A percentile compares a stretch with the other conserved stretches of the same genome.
Conservation (phyloP, 352 stramenopile genomes). For the Phytophthora pseudosyringae region DNA sequence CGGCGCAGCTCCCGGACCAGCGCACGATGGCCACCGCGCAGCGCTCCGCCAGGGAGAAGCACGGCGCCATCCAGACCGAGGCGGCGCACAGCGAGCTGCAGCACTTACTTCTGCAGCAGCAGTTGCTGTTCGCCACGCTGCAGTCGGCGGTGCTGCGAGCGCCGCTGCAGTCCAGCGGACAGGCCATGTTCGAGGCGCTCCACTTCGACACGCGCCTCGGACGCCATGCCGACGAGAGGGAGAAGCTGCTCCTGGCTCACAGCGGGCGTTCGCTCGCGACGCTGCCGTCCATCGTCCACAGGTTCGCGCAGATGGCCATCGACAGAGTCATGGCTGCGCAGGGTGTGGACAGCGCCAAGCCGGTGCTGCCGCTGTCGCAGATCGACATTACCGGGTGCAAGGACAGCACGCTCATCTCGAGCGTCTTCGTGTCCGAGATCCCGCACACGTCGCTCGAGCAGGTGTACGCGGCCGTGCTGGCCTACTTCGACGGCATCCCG, state of each 20-base stretch:
- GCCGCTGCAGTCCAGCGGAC: constrained; percentile 38
- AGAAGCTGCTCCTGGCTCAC: constrained; percentile 34
- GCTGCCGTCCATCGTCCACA: constrained; percentile 34
- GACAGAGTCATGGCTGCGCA: constrained; percentile 17
- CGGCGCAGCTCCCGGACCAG: constrained; percentile 29
- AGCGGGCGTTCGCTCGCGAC: constrained; percentile 33
- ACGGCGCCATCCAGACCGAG: constrained; percentile 22
- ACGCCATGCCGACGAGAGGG: constrained; percentile 18
- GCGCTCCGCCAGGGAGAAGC: constrained; percentile 39
- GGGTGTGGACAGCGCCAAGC: constrained; percentile 13
- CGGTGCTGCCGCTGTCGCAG: constrained; percentile 38
- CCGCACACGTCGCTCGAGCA: constrained; percentile 43
- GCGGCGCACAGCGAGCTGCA: constrained; percentile 31
- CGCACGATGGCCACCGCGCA: constrained; percentile 33
- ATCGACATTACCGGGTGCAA: constrained; percentile 43
- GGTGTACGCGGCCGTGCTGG: constrained; percentile 38
- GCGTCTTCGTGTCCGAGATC: constrained; percentile 47
- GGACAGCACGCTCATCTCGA: constrained; percentile 44
- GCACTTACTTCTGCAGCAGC: constrained; percentile 43
- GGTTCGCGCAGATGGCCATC: constrained; percentile 32
- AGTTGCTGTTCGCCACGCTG: constrained; percentile 44
- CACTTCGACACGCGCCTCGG: constrained; percentile 42
- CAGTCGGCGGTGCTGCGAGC: constrained; percentile 35
- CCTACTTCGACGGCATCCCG: constrained; percentile 42
- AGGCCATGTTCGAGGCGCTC: constrained; percentile 37